Evolutionary conservation across 2,329 filamentous ascomycete genomes (phyloP), one percentile per base, ranked within the genome.

Genomic region (Bipolaris bicolor): DNA sequence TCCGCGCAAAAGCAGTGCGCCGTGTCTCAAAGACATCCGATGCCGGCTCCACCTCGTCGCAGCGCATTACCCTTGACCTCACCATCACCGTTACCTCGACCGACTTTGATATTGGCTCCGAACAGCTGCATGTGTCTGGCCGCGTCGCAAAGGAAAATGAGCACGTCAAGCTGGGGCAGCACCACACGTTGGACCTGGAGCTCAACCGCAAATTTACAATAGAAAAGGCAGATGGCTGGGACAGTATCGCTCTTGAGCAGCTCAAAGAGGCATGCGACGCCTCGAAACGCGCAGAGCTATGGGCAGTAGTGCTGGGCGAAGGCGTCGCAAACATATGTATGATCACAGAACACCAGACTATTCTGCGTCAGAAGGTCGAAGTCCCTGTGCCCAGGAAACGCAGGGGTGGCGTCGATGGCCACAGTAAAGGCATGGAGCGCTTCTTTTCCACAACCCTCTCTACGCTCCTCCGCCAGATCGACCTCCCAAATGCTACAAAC

Each of bases 231-330:
- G 65, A 79, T 73, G 85, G 92, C 40, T 99, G 95, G 95, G 95
- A 99, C 76, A 93, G 90, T 65, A 88, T 99, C 10, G 91, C 93
- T 3, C 80, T 89, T 46, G 88, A 90, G 57, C 89, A 90, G 44
- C 83, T 99, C 10, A 82, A 85, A 55, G 91, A 97, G 74, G 89
- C 92, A 0, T 83, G 94, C 13, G 88, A 91, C 67, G 87, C 90
- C 65, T 89, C 91, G 63, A 88, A 89, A 69, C 88, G 90, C 60
- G 92, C 92, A 1, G 90, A 94, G 60, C 84, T 96, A 16, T 91
- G 92, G 53, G 94, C 95, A 0, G 89, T 98, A 0, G 90, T 98
- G 22, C 94, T 99, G 90, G 91, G 96, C 68, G 94, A 98, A 69
- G 90, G 90, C 2, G 77, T 90, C 15, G 90, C 91, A 55, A 92